These are phyloP conservation scores for Vaccinium macrocarpon DNA, from an alignment of 148 eudicot species.

Conservation along the genomic window DNA sequence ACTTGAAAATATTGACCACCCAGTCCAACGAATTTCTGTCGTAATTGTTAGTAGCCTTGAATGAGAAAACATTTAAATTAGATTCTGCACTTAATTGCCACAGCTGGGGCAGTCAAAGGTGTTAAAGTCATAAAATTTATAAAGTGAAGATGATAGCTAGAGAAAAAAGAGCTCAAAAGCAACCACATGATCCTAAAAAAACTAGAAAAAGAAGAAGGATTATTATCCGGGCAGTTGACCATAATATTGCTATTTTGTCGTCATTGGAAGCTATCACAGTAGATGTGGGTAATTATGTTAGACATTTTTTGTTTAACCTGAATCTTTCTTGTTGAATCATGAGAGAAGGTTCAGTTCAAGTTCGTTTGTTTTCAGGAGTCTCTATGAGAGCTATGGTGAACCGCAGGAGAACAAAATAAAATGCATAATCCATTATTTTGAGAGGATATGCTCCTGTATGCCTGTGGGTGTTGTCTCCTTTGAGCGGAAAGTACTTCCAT, in stretches of 20 bases:
- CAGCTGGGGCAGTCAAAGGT: too few relatives aligned
- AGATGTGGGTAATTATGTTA: conserved; percentile 1
- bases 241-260: not conserved
- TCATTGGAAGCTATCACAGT: not conserved
- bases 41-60: not conserved
- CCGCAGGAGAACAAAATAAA: conserved; percentile 75
- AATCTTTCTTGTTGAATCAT: not conserved
- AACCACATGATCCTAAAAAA: not conserved
- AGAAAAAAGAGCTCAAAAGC: not conserved
- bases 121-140: not conserved
- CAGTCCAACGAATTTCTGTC: not conserved
- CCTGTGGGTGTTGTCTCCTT: conserved; percentile 76
- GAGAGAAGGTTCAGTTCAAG: conserved; percentile 12
- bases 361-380: conserved; percentile 47
- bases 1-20: not conserved
- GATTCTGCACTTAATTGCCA: not conserved
- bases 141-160: not conserved
- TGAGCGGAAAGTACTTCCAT: conserved; percentile 81
- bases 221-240: not conserved
- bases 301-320: not conserved
- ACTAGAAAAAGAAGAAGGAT: not conserved
- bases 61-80: not conserved
- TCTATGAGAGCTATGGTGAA: conserved; percentile 54
- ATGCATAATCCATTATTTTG: conserved; percentile 83
- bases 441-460: conserved; percentile 60